Base-by-base conservation (phyloP, 2,329 filamentous ascomycete species). In the Cryphonectria naterciae region DNA sequence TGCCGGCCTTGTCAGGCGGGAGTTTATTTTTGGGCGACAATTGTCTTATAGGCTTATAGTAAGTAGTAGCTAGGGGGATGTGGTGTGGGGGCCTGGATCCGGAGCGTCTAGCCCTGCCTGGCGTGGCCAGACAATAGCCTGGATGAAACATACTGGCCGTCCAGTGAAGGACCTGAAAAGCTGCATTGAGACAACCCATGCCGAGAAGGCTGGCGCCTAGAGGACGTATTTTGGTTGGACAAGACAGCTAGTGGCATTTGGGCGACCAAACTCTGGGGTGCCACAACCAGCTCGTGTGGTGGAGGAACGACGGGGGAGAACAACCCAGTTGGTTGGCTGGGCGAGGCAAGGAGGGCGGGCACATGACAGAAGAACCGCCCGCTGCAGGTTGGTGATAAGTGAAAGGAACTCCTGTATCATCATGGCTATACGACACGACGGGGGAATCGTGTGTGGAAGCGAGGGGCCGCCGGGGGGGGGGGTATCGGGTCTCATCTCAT, bases 181-280 rank as follows among this genome's bases (percentile, higher is more conserved):
- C n/a, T 37, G 35, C 25, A 28, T 54, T 54, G 64, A 37, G 22
- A 54, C 43, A 66, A 32, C 46, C 11, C 11, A 35, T 32, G 49
- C 43, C 41, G 43, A 54, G 43, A 43, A n/a, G 52, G 54, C 35
- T 49, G 66, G 66, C 66, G 66, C 56, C 39, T 68, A 68, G 39
- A 68, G 39, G 56, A 32, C 37, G 66, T 35, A 61, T 46, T 41
- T 41, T 68, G 66, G 54, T 68, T 62, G 66, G 66, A 25, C 28
- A 28, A 28, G 63, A 28, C 39, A 43, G 54, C 63, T 65, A 37
- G 63, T 65, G n/a, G 19, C 63, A 52, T n/a, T 19, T 52, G n/a
- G 19, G n/a, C 15, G 25, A 56, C 54, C 13, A 56, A 25, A 54
- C 49, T 28, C 54, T 32, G 25, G 52, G 11, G 25, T 5, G n/a